Evolutionary conservation across 352 stramenopile genomes (phyloP).

Genomic region (Pythium rishiriense): DNA sequence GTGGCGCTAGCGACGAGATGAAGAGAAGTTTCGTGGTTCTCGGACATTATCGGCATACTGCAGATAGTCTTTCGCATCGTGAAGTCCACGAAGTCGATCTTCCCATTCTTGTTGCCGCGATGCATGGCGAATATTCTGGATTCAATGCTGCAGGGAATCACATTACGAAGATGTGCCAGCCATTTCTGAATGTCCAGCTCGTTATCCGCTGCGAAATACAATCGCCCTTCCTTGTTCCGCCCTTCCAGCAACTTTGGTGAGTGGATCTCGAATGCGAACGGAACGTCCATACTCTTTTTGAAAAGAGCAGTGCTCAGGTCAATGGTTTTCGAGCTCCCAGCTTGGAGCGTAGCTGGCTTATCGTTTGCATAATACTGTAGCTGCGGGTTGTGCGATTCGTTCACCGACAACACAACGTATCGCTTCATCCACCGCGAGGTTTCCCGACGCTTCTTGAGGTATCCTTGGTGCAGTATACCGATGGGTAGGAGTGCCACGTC

Average conservation of each 20-base stretch:
- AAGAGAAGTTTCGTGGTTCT: constrained; percentile 51
- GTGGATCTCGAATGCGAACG: constrained; percentile 89
- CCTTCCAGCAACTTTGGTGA: constrained; percentile 82
- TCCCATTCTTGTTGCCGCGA: constrained; percentile 49
- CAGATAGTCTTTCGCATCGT: constrained; percentile 44
- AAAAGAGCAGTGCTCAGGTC: constrained; percentile 66
- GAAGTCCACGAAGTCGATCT: constrained; percentile 73
- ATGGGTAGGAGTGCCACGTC: constrained; percentile 1
- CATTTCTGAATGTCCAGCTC: constrained; percentile 90
- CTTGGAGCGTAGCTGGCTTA: constrained; percentile 40
- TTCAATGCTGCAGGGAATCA: constrained; percentile 69
- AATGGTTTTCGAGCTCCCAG: constrained; percentile 50
- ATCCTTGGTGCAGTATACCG: constrained; percentile 31
- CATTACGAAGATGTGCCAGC: constrained; percentile 82
- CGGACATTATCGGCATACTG: constrained; percentile 32
- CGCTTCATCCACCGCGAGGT: constrained; percentile 79
- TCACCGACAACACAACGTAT: constrained; percentile 67
- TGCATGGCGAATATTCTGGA: constrained; percentile 83
- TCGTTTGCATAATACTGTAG: constrained; percentile 74
- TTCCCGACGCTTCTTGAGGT: constrained; percentile 75
- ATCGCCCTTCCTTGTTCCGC: constrained; percentile 83
- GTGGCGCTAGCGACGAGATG: constrained; percentile 54
- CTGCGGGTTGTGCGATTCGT: constrained; percentile 37
- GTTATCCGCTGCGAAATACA: constrained; percentile 85
- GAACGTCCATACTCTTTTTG: constrained; percentile 79